These are phyloP conservation scores for Monosporascus sp. DNA, from an alignment of 2,329 filamentous ascomycete species.

Conservation along the genomic window DNA sequence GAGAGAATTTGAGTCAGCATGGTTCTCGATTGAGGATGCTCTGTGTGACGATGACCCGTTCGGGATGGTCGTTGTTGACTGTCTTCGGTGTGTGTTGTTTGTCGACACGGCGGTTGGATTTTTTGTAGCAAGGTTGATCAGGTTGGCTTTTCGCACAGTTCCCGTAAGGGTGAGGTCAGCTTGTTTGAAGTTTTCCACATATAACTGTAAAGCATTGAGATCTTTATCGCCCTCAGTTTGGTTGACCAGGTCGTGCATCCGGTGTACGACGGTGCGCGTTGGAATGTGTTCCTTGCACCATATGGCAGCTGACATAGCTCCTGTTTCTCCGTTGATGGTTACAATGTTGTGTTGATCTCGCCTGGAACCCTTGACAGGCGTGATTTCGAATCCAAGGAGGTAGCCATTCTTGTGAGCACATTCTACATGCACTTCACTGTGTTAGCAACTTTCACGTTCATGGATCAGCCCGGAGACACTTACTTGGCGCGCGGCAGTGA, in stretches of 20 bases:
- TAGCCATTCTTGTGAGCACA: constrained; percentile 84
- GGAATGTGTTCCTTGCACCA: constrained; percentile 90
- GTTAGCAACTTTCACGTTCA: constrained; percentile 18
- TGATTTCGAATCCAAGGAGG: constrained; percentile 82
- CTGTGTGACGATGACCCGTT: constrained; percentile 15
- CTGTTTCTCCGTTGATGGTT: constrained; percentile 73
- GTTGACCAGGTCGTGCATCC: constrained; percentile 69
- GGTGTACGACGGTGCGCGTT: constrained; percentile 67
- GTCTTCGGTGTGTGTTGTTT: constrained; percentile 43
- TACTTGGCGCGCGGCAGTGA: constrained; percentile 56
- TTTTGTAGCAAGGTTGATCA: constrained; percentile 62
- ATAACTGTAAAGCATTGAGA: constrained; percentile 79
- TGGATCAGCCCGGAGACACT: constrained; percentile 11
- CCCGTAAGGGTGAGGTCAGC: constrained; percentile 86
- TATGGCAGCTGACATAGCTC: constrained; percentile 75
- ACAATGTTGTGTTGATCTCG: constrained; percentile 77
- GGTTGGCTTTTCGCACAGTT: constrained; percentile 85
- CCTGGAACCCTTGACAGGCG: constrained; percentile 81
- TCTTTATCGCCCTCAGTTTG: constrained; percentile 40
- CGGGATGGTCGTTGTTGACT: constrained; percentile 45
- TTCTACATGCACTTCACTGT: constrained; percentile 67
- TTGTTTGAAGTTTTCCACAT: constrained; percentile 86
- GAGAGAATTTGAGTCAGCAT: constrained; percentile 18
- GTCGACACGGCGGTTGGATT: constrained; percentile 34
- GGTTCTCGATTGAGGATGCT: constrained; percentile 21